These are phyloP conservation scores for Penicillium concentricum DNA, from an alignment of 2,329 filamentous ascomycete species.

Conservation along the genomic window DNA sequence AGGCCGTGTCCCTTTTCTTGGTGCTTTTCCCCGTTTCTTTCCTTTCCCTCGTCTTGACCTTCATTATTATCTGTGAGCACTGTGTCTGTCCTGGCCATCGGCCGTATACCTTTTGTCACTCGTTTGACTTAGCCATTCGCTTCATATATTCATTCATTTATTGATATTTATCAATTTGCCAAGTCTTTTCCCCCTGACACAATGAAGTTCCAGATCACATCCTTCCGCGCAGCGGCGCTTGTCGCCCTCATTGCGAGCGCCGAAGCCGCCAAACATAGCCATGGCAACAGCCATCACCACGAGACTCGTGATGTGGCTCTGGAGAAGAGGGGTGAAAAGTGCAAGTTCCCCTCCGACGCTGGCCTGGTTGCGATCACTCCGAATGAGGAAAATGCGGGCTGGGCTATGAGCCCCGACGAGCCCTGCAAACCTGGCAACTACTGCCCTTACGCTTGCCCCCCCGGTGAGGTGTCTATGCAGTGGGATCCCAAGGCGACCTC, in stretches of 20 bases:
- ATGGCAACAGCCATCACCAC: constrained; percentile 32
- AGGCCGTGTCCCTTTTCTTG: constrained; percentile 17
- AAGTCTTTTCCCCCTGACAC: constrained; percentile 11
- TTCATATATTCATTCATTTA: constrained; percentile 3
- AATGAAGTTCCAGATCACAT: constrained; percentile 38
- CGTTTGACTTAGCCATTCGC: constrained; percentile 21
- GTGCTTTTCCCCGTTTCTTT: constrained; percentile 7
- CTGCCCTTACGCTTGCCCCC: constrained; percentile 74
- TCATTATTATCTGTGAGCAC: constrained; percentile 25
- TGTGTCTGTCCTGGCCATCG: constrained; percentile 22
- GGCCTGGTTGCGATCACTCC: constrained; percentile 69
- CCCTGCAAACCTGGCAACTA: constrained; percentile 65
- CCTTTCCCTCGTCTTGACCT: constrained; percentile 18
- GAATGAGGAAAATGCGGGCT: constrained; percentile 64
- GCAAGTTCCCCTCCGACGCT: constrained; percentile 64
- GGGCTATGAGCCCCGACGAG: constrained; percentile 77
- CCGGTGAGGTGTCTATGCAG: constrained; percentile 74
- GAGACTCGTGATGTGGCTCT: constrained; percentile 33
- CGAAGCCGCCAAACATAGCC: constrained; percentile 37
- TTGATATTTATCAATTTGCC: not conserved
- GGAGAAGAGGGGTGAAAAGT: constrained; percentile 57
- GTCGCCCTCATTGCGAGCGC: constrained; percentile 38
- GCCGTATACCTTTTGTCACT: constrained; percentile 28
- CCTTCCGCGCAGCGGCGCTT: constrained; percentile 35
- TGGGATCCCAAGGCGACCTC: constrained; percentile 69